Conservation (phyloP, 192 early-diverging fungal species). For the Backusella luteola region DNA sequence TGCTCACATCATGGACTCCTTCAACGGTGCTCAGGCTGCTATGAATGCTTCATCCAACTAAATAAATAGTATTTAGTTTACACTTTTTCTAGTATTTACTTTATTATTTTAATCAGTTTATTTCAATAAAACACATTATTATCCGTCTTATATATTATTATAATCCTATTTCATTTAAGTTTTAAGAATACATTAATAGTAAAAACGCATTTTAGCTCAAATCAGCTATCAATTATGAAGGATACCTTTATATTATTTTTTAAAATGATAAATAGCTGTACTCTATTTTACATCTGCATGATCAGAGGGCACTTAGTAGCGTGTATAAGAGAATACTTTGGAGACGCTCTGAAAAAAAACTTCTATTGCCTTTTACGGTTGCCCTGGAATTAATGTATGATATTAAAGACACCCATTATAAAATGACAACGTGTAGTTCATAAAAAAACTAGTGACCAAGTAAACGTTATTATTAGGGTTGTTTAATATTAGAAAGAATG, state of each 20-base stretch:
- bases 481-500: background rate
- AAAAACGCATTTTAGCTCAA: background rate
- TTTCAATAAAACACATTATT: background rate
- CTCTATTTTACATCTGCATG: no score
- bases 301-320: no score
- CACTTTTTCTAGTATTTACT: background rate
- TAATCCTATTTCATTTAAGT: background rate
- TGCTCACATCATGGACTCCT: background rate
- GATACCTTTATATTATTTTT: background rate
- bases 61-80: background rate
- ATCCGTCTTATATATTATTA: no score
- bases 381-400: background rate
- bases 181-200: background rate
- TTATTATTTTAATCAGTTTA: background rate
- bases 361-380: background rate
- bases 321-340: no score
- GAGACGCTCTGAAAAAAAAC: no score
- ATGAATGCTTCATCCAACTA: background rate
- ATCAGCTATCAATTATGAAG: background rate
- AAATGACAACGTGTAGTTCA: background rate
- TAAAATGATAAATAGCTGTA: no score
- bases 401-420: background rate
- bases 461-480: background rate
- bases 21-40: background rate
- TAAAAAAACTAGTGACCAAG: background rate